Evolutionary conservation across 2,329 filamentous ascomycete genomes (phyloP), one percentile per base, ranked within the genome.

Genomic region (Metarhizium brunneum): DNA sequence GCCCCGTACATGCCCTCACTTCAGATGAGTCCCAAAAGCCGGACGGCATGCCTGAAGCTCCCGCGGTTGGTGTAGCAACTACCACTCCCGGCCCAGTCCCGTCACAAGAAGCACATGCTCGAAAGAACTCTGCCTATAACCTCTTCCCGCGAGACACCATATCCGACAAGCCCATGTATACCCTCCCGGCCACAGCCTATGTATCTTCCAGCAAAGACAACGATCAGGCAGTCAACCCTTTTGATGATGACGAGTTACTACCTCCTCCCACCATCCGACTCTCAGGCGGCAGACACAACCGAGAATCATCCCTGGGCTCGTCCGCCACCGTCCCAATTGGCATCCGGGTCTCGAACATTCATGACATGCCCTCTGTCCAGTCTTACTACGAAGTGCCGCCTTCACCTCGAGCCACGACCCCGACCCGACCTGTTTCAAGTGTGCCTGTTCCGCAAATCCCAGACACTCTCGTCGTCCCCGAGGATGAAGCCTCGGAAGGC

Each of bases 321-420:
- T 81, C 81, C 10, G 84, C 84, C 29, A 88, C 85, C 0, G 85
- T 89, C 11, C 85, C 88, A 64, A 88, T 89, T 53, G 86, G 85
- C 1, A 73, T 89, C 16, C 80, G 86, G 11, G 74, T 89, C 55
- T 88, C 85, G 30, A 82, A 77, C 54, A 76, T 80, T 36, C 71
- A 77, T 14, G 78, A 82, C 59, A 75, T 81, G 58, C 68, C 71
- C 1, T 71, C 61, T 7, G 47, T 62, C 18, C 62, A 61, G 10
- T 58, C 66, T 0, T 59, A 54, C 30, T 58, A 57, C 50, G 47
- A 58, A 14, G 38, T 36, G 14, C 6, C 47, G 7, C 38, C 50
- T 18, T 18, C 36, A 10, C 14, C 50, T 45, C 50, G 6, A 18
- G 13, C 32, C 40, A 18, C 18, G 6, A 13, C 14, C 14, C 3